Evolutionary conservation across 371 early-diverging fungal species (phyloP), one percentile per base, ranked within the genome.

Genomic region (Smittium culicis): DNA sequence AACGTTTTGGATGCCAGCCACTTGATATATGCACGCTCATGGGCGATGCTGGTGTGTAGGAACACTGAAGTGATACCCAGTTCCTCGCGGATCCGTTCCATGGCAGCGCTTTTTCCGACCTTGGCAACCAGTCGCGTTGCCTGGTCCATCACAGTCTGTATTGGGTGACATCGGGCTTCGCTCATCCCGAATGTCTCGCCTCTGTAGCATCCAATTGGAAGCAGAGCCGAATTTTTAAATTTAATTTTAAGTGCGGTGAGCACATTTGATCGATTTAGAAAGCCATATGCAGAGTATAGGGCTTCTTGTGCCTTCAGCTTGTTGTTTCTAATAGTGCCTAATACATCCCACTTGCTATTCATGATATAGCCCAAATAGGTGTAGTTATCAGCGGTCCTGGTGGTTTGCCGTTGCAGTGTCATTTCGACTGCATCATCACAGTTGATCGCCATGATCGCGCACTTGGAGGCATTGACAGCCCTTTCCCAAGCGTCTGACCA

Each of bases 231-330:
- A 16, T 25, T 54, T 27, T 29, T 5, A 29, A 59, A 32, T 59
- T 29, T 59, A 11, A 32, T 59, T 59, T 32, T 59, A 29, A 59
- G 60, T 59, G 60, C 60, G 30, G 32, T 32, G 11, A 32, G 60
- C 30, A 32, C 32, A 59, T 59, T 25, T 14, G 30, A 5, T 16
- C 25, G 30, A 11, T 27, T 32, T 59, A 32, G n/a, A 32, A 32
- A 59, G 5, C 30, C 28, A 45, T 45, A 45, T 45, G 5, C 45
- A 11, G 45, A 45, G 45, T 45, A 45, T 11, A 45, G 20, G 5
- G 45, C 45, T 20, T 11, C 20, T 11, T 5, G 5, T 5, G 20
- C 45, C 45, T 45, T 45, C 5, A 20, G 20, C 20, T 45, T 45
- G 20, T 45, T 45, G 45, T 45, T 5, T 5, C 20, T 45, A 11